phyloP scores from a whole-genome alignment of 2,329 filamentous ascomycete species.

The Aureobasidium sp. region DNA sequence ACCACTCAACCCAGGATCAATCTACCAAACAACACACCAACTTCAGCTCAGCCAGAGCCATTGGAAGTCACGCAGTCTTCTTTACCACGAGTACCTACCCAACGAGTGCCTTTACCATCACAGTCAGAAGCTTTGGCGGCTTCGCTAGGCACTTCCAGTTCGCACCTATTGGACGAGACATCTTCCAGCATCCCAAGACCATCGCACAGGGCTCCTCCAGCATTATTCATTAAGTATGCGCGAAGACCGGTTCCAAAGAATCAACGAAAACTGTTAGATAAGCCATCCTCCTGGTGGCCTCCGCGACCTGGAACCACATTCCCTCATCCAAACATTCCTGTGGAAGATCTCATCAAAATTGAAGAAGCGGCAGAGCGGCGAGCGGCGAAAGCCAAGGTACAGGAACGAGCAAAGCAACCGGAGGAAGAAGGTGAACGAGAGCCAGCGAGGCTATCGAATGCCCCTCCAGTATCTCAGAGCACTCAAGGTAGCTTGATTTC shows the following conservation, averaged over 20 bases:
- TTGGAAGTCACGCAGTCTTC: slow-evolving; percentile 1
- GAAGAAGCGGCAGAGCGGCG: slow-evolving; percentile 2
- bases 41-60: background rate
- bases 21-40: background rate
- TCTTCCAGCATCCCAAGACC: background rate
- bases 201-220: background rate
- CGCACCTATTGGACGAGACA: background rate
- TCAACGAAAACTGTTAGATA: slow-evolving; percentile 42
- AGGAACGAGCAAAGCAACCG: background rate
- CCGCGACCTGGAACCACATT: slow-evolving; percentile 27
- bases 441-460: too few relatives aligned
- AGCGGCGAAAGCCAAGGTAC: background rate
- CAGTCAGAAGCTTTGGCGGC: background rate
- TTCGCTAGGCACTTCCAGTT: slow-evolving; percentile 15
- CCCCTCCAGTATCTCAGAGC: background rate
- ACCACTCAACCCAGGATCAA: background rate
- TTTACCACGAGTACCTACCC: background rate
- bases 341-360: slow-evolving; percentile 23
- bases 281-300: slow-evolving; percentile 33
- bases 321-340: slow-evolving; percentile 32
- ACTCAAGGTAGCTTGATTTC: background rate
- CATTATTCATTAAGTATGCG: slow-evolving; percentile 17
- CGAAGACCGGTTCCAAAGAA: slow-evolving; percentile 31
- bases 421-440: background rate
- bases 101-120: background rate